Percentiles rank a stretch among this genome's conserved stretches.
Conservation (phyloP, 1,284 basidiomycete genomes). For the Phellopilus nigrolimitatus region DNA sequence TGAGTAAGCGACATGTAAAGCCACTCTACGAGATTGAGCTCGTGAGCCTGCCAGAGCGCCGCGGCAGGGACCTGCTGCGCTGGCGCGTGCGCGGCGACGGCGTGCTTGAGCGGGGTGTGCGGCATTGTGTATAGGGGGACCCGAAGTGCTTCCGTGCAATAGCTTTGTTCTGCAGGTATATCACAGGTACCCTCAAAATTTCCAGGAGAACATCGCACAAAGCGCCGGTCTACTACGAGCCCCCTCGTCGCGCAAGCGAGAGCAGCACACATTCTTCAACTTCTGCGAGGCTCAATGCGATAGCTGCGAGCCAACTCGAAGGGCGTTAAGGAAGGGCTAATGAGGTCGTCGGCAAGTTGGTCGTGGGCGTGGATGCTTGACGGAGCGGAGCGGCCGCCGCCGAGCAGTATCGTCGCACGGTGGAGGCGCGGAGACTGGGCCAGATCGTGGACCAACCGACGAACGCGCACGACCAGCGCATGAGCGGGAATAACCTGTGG, state of each 20-base stretch:
- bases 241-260: neutral
- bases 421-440: constrained; percentile 66
- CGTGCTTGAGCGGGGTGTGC: too few species aligned
- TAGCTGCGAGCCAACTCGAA: constrained; percentile 21
- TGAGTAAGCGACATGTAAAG: too few species aligned
- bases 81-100: too few species aligned
- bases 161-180: constrained; percentile 61
- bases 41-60: too few species aligned
- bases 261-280: neutral
- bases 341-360: constrained; percentile 49
- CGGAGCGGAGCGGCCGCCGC: constrained; percentile 69
- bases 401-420: constrained; percentile 76
- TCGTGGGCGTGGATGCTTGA: constrained; percentile 75
- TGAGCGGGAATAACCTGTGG: constrained; percentile 72
- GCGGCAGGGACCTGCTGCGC: too few species aligned
- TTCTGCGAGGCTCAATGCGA: constrained; percentile 23
- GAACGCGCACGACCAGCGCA: constrained; percentile 46
- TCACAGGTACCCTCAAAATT: constrained; percentile 42
- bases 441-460: constrained; percentile 63
- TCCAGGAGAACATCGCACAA: neutral
- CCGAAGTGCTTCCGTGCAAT: constrained; percentile 74
- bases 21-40: too few species aligned
- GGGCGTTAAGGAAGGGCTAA: constrained; percentile 45
- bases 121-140: too few species aligned
- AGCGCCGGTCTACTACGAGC: neutral